These are phyloP conservation scores for Trichoderma sp. DNA, from an alignment of 2,329 filamentous ascomycete species.

Conservation along the genomic window DNA sequence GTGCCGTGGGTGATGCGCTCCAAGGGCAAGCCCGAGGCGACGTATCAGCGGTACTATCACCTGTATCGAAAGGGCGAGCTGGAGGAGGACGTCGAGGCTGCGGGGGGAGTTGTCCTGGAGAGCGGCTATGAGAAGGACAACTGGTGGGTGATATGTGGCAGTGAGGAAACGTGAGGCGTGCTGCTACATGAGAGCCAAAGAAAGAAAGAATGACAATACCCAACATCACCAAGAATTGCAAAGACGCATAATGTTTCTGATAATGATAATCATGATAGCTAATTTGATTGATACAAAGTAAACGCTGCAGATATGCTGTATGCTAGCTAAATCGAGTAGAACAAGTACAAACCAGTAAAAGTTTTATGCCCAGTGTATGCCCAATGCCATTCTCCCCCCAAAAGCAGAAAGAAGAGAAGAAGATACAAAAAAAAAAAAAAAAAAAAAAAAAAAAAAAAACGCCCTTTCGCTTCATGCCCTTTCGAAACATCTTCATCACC, in stretches of 20 bases:
- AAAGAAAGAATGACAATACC: background rate
- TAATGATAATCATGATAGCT: background rate
- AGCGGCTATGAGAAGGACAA: constrained; percentile 96
- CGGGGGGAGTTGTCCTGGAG: constrained; percentile 74
- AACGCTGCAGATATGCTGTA: constrained; percentile 23
- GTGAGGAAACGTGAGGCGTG: constrained; percentile 14
- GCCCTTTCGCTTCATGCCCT: constrained; percentile 6
- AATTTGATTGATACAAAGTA: constrained; percentile 21
- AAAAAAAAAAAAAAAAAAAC: constrained; percentile 8
- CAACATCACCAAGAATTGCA: background rate
- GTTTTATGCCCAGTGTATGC: constrained; percentile 13
- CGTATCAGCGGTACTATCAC: constrained; percentile 91
- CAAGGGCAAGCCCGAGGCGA: constrained; percentile 48
- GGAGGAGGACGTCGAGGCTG: constrained; percentile 72
- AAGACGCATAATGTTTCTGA: background rate
- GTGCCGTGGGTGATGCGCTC: constrained; percentile 84
- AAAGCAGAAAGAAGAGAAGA: background rate
- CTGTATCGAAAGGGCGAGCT: constrained; percentile 85
- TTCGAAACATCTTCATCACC: background rate
- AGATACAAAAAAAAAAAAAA: background rate
- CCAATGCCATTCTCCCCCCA: background rate
- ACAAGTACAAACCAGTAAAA: background rate
- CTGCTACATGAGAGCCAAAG: background rate
- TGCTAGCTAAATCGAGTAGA: constrained; percentile 6
- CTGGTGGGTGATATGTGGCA: constrained; percentile 81